Percentiles rank a stretch among this genome's conserved stretches.
Evolutionary conservation across 192 early-diverging fungal genomes (phyloP).

Genomic region (Coemansia furcata): DNA sequence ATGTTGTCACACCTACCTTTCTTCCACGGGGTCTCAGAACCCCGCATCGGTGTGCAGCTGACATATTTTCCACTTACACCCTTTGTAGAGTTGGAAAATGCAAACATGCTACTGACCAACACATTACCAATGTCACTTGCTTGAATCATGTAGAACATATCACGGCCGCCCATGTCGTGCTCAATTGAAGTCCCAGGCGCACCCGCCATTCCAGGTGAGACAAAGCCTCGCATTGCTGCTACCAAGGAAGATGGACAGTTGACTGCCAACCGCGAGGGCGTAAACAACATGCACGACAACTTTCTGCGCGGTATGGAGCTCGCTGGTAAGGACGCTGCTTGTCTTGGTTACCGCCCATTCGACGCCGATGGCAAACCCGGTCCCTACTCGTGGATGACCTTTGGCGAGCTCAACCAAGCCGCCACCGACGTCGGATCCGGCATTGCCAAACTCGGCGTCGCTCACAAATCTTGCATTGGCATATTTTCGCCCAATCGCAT

Average conservation of each 20-base stretch:
- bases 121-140: background rate
- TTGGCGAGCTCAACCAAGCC: slow-evolving; percentile 61
- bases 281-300: slow-evolving; percentile 50
- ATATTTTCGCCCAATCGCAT: slow-evolving; percentile 66
- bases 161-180: slow-evolving; percentile 1
- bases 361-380: slow-evolving; percentile 57
- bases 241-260: slow-evolving; percentile 25
- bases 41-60: background rate
- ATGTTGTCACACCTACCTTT: background rate
- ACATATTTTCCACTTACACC: background rate
- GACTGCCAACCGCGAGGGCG: slow-evolving; percentile 30
- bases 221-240: slow-evolving; percentile 46
- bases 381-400: slow-evolving; percentile 76
- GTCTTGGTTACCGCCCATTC: slow-evolving; percentile 37
- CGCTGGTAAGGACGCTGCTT: slow-evolving; percentile 35
- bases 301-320: slow-evolving; percentile 41
- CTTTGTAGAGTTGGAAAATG: background rate
- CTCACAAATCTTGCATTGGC: slow-evolving; percentile 56
- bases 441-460: slow-evolving; percentile 72
- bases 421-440: slow-evolving; percentile 70
- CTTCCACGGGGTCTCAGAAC: background rate
- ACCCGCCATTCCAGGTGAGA: slow-evolving; percentile 29
- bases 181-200: slow-evolving; percentile 42
- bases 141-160: background rate
- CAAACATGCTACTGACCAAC: background rate